Percentiles rank a stretch among this genome's conserved stretches.
Evolutionary conservation across 495 filamentous ascomycete species (phyloP).

Genomic region (Podospora pseudopauciseta): DNA sequence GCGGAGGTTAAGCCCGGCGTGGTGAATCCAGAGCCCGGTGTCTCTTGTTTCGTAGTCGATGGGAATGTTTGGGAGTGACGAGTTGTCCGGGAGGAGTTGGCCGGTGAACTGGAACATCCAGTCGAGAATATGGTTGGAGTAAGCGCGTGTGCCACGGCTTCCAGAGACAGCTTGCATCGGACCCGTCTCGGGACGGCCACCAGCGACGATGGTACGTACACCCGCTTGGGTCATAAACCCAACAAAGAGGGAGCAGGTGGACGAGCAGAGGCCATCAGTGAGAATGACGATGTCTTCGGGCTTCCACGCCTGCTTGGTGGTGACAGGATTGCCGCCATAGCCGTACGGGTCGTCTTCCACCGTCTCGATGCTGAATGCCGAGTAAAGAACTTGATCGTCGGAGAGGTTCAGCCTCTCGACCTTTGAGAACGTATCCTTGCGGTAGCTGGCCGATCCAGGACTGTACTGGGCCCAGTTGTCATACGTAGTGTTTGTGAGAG

Average conservation of each 20-base stretch:
- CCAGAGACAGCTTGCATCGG: conserved; percentile 59
- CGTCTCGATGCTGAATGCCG: neutral
- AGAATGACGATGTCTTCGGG: conserved; percentile 49
- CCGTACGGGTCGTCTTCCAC: conserved; percentile 42
- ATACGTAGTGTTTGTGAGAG: conserved; percentile 45
- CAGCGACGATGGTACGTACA: conserved; percentile 55
- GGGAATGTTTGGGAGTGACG: conserved; percentile 18
- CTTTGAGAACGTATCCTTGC: conserved; percentile 47
- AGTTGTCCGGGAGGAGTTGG: conserved; percentile 24
- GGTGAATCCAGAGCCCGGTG: conserved; percentile 31
- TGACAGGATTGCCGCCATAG: conserved; percentile 20
- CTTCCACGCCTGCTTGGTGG: conserved; percentile 39
- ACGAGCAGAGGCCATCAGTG: conserved; percentile 56
- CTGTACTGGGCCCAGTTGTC: conserved; percentile 50
- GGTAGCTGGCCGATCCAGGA: conserved; percentile 43
- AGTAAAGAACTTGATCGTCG: conserved; percentile 26
- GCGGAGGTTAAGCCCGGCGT: conserved; percentile 37
- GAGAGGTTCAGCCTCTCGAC: conserved; percentile 46
- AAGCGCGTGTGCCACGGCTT: conserved; percentile 44
- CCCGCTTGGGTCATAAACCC: conserved; percentile 55
- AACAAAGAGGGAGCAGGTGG: conserved; percentile 55
- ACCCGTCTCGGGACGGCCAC: conserved; percentile 50
- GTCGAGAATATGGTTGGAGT: conserved; percentile 27
- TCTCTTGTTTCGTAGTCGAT: conserved; percentile 4
- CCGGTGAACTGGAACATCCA: conserved; percentile 26